These are phyloP conservation scores for Globisporangium abappressorium DNA, from an alignment of 352 stramenopile genomes.

Conservation along the genomic window DNA sequence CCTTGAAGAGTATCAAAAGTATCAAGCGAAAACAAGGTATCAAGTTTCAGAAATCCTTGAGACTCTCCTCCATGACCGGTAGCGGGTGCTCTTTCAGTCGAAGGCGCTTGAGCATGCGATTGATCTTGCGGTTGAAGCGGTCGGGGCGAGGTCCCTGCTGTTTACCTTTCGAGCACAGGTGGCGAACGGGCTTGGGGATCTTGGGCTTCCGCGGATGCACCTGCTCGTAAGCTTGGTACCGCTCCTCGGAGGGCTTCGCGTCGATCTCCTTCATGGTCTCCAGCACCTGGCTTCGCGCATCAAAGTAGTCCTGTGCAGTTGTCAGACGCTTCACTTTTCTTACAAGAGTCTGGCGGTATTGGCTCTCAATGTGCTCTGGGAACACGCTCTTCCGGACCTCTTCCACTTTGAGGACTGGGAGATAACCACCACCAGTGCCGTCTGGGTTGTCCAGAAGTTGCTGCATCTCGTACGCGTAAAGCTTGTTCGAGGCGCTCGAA, in stretches of 20 bases:
- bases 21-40: neutral
- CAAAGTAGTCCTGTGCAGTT: constrained; percentile 57
- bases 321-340: constrained; percentile 45
- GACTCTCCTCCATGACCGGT: constrained; percentile 71
- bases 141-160: constrained; percentile 36
- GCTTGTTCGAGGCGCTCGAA: constrained; percentile 30
- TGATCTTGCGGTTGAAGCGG: constrained; percentile 80
- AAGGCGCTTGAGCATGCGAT: constrained; percentile 72
- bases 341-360: constrained; percentile 65
- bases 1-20: neutral
- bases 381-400: constrained; percentile 55
- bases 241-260: constrained; percentile 20
- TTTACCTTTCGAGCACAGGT: constrained; percentile 33
- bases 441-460: constrained; percentile 15
- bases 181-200: constrained; percentile 56
- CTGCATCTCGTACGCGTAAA: constrained; percentile 32
- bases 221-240: constrained; percentile 19
- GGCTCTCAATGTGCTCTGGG: constrained; percentile 36
- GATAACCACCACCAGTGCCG: constrained; percentile 1
- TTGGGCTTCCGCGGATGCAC: constrained; percentile 55
- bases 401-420: constrained; percentile 39
- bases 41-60: constrained; percentile 46
- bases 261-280: constrained; percentile 36
- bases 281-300: constrained; percentile 45
- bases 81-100: constrained; percentile 65